Conservation (phyloP, 202 grass and related monocot species). For the Miscanthus sacchariflorus region DNA sequence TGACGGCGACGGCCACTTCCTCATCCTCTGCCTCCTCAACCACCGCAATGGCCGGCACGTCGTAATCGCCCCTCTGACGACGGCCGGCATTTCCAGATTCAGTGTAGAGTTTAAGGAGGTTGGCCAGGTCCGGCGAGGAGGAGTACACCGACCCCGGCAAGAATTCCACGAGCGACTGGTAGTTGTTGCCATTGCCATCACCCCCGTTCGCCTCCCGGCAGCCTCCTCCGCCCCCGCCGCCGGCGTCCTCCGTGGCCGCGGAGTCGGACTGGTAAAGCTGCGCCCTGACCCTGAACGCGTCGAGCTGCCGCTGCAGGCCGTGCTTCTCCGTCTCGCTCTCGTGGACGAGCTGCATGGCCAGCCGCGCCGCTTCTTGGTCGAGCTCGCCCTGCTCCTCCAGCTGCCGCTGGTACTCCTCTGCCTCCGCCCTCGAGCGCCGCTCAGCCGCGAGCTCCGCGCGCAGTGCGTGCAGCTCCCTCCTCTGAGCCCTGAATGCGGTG, state of each 20-base stretch:
- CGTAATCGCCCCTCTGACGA: background rate
- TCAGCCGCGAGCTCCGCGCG: constrained; percentile 36
- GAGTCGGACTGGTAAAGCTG: constrained; percentile 14
- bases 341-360: constrained; percentile 63
- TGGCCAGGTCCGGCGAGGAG: constrained; percentile 55
- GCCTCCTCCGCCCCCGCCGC: background rate
- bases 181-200: constrained; percentile 42
- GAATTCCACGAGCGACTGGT: constrained; percentile 62
- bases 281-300: constrained; percentile 45
- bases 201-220: background rate
- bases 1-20: background rate
- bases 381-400: constrained; percentile 59
- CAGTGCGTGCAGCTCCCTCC: constrained; percentile 38
- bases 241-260: background rate
- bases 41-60: background rate
- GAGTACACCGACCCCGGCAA: constrained; percentile 49
- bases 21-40: constrained; percentile 32
- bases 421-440: constrained; percentile 31
- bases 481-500: constrained; percentile 15
- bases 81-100: constrained; percentile 10
- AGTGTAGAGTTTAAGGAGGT: constrained; percentile 51
- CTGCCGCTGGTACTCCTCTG: constrained; percentile 40
- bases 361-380: constrained; percentile 51
- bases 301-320: constrained; percentile 47
- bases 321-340: constrained; percentile 57